phyloP scores from a whole-genome alignment of 2,329 filamentous ascomycete species.

The Ophiostoma sp. region DNA sequence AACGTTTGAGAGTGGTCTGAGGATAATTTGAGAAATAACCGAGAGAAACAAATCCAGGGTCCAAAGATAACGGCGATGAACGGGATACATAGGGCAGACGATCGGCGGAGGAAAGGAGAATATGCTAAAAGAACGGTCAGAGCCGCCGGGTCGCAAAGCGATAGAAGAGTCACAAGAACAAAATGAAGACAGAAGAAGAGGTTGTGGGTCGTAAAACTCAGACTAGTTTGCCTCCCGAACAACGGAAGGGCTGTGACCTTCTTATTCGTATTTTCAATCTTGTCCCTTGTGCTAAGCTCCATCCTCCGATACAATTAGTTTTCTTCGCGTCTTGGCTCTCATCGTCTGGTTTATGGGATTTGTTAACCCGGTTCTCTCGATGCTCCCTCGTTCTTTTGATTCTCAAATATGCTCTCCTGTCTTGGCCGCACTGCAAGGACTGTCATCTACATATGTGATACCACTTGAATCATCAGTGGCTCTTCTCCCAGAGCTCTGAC shows the following conservation, averaged over 20 bases:
- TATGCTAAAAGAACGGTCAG: neutral
- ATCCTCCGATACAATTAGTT: neutral
- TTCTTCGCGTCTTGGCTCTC: neutral
- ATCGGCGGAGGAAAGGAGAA: neutral
- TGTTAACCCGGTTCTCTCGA: too few relatives aligned
- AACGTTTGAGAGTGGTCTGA: too few relatives aligned
- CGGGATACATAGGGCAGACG: neutral
- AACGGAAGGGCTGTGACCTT: neutral
- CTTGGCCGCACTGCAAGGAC: neutral
- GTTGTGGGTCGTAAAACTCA: neutral
- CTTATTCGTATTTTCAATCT: neutral
- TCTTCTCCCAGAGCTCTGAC: too few relatives aligned
- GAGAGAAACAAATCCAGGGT: neutral
- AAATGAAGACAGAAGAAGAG: neutral
- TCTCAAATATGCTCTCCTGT: neutral
- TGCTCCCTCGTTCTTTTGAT: too few relatives aligned
- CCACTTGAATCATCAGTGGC: too few relatives aligned
- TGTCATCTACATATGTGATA: too few relatives aligned
- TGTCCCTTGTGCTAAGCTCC: neutral
- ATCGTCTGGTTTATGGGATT: neutral
- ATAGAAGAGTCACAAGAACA: neutral
- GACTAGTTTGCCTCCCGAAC: slow-evolving; percentile 4
- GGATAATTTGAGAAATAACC: neutral
- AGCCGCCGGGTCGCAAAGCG: too few relatives aligned
- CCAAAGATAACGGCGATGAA: neutral